A percentile compares a stretch with the other conserved stretches of the same genome.
phyloP scores from a whole-genome alignment of 2,329 filamentous ascomycete genomes.

The Paecilomyces variotii region DNA sequence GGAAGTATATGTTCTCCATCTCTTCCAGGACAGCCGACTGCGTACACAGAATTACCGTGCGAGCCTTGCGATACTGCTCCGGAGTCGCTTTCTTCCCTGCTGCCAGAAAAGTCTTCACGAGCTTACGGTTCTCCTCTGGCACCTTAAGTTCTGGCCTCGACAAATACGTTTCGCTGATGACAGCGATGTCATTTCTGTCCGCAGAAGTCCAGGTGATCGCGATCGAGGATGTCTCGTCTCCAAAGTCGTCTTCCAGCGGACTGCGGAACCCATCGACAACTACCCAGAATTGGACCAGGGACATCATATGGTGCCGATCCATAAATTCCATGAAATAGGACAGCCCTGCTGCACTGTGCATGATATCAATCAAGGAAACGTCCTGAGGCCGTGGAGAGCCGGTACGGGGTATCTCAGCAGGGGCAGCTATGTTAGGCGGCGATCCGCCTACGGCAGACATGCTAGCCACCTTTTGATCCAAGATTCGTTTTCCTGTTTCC shows the following conservation, averaged over 20 bases:
- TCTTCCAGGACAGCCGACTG: slow-evolving; percentile 78
- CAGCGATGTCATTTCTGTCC: slow-evolving; percentile 77
- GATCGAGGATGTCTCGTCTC: slow-evolving; percentile 58
- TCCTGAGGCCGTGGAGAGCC: slow-evolving; percentile 60
- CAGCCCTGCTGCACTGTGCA: slow-evolving; percentile 80
- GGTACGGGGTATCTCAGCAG: slow-evolving; percentile 24
- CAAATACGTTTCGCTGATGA: slow-evolving; percentile 87
- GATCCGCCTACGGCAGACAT: slow-evolving; percentile 60
- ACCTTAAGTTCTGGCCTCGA: slow-evolving; percentile 74
- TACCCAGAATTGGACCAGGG: slow-evolving; percentile 93
- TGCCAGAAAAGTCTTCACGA: slow-evolving; percentile 69
- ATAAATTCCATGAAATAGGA: slow-evolving; percentile 99
- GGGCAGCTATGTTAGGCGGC: slow-evolving; percentile 22
- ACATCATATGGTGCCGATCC: slow-evolving; percentile 82
- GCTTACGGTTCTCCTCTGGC: slow-evolving; percentile 57
- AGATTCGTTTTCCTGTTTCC: slow-evolving; percentile 79
- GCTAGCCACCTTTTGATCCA: slow-evolving; percentile 82
- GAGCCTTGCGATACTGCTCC: slow-evolving; percentile 73
- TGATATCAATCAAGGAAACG: slow-evolving; percentile 71
- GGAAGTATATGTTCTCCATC: slow-evolving; percentile 73
- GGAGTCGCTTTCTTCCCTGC: slow-evolving; percentile 69
- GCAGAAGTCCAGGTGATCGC: slow-evolving; percentile 69
- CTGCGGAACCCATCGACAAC: slow-evolving; percentile 95
- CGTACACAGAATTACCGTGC: slow-evolving; percentile 69
- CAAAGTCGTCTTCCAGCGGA: slow-evolving; percentile 77